These are phyloP conservation scores for Fusarium fracticaudum DNA, from an alignment of 2,329 filamentous ascomycete genomes.

Conservation along the genomic window DNA sequence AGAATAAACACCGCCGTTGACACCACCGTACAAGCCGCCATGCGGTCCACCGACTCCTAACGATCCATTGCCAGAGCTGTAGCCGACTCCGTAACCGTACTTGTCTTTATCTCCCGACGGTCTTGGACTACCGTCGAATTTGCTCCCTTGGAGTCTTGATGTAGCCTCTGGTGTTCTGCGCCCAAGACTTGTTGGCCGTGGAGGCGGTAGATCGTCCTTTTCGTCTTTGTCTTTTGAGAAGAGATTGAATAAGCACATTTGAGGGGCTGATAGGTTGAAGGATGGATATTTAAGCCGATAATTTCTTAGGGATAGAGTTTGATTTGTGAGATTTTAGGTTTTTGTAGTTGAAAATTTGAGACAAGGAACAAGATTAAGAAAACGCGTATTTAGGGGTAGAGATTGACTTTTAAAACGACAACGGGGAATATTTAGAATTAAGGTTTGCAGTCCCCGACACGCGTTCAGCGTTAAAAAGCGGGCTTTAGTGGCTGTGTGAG, in stretches of 20 bases:
- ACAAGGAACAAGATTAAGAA: not conserved
- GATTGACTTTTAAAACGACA: not conserved
- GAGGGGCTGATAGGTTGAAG: not conserved
- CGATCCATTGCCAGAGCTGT: conserved; percentile 9
- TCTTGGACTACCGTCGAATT: conserved; percentile 17
- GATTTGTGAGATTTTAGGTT: not conserved
- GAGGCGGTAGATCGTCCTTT: conserved; percentile 4
- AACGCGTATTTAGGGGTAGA: not conserved
- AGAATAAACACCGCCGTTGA: conserved; percentile 23
- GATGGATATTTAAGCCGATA: accelerated
- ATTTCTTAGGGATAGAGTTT: accelerated
- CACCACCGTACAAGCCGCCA: conserved; percentile 21
- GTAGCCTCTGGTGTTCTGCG: conserved; percentile 26
- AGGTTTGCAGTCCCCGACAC: conserved; percentile 3
- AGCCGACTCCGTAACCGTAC: conserved; percentile 1
- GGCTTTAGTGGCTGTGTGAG: conserved; percentile 5
- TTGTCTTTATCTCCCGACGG: not conserved
- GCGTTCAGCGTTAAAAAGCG: conserved; percentile 5
- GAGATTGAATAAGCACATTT: conserved; percentile 29
- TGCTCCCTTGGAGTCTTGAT: conserved; percentile 19
- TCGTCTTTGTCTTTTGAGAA: conserved; percentile 22
- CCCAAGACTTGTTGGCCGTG: conserved; percentile 10
- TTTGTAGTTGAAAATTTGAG: not conserved
- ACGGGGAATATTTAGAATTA: not conserved
- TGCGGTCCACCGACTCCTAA: conserved; percentile 10